These are phyloP conservation scores for Trametes sanguinea DNA, from an alignment of 768 basidiomycete species.

Conservation along the genomic window DNA sequence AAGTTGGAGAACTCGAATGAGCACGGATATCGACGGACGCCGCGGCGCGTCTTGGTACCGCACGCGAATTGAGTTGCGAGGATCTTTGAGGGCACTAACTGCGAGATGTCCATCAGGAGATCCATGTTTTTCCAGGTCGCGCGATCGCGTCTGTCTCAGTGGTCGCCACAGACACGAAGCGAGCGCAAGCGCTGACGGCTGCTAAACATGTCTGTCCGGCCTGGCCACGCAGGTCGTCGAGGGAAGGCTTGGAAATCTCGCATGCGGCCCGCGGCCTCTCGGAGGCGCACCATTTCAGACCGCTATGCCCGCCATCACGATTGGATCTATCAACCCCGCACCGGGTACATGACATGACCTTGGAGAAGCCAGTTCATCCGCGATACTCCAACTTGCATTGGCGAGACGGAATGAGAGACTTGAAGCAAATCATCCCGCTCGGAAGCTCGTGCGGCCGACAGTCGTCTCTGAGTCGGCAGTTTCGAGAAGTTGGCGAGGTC, in stretches of 20 bases:
- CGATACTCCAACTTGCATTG: neutral
- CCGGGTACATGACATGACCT: neutral
- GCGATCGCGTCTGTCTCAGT: neutral
- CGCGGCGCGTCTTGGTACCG: too few relatives aligned
- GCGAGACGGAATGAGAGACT: neutral
- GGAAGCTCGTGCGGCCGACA: too few relatives aligned
- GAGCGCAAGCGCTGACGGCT: conserved; percentile 2
- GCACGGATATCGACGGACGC: conserved; percentile 4
- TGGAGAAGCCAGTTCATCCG: neutral
- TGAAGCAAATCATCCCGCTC: neutral
- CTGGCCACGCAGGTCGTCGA: neutral
- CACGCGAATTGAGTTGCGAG: neutral
- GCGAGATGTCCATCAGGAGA: conserved; percentile 8
- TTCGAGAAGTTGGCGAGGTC: too few relatives aligned
- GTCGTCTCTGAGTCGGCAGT: too few relatives aligned
- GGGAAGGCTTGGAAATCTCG: neutral
- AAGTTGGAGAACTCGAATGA: neutral
- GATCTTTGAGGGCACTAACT: conserved; percentile 6
- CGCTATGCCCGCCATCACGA: conserved; percentile 2
- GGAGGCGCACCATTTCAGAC: conserved; percentile 9
- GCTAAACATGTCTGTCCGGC: neutral
- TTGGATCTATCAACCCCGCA: conserved; percentile 4
- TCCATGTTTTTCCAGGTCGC: neutral
- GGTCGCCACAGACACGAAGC: conserved; percentile 9
- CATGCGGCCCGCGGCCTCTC: conserved; percentile 6